Base-by-base conservation (phyloP, 306 rosid genomes). In the Heteromeles arbutifolia region DNA sequence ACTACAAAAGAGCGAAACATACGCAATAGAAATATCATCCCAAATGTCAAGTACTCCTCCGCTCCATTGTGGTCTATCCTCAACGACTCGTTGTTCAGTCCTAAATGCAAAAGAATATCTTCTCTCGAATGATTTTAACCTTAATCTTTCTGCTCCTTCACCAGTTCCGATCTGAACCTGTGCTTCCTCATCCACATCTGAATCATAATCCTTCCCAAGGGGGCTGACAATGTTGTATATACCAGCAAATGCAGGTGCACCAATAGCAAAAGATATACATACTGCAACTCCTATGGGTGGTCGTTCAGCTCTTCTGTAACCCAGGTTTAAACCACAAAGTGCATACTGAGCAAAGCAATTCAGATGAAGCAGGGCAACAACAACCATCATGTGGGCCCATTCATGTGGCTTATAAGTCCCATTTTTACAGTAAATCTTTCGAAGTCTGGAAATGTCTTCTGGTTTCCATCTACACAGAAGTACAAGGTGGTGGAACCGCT, bases 291-390 rank as follows among this genome's bases (percentile, higher is more conserved):
- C 98, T 31, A 95, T 34, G 52, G 91, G 87, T 11, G 98, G 98
- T 41, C 98, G 74, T n/a, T 90, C 79, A 24, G 96, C 84, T 80
- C 97, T 90, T 75, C 64, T 83, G 77, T 92, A 95, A 65, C 97
- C 98, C 76, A 85, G 80, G 85, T 89, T 95, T 69, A 95, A 90
- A 78, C 93, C 83, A 87, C 98, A 95, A 29, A 87, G 88, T 58
- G 98, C 96, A 85, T 95, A 95, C 69, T 95, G 98, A 58, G 89
- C 85, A 84, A 95, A 92, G 73, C 98, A 95, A 75, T 95, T 95
- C 70, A 90, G 64, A 56, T 95, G 86, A 72, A 92, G 97, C 64
- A 95, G 92, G 75, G 85, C 79, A 74, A 94, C 79, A 76, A 95
- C 98, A 32, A 95, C 90, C 96, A 95, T 85, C 90, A 92, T 92